Conservation (phyloP, 768 basidiomycete species). For the Amanita exitialis region DNA sequence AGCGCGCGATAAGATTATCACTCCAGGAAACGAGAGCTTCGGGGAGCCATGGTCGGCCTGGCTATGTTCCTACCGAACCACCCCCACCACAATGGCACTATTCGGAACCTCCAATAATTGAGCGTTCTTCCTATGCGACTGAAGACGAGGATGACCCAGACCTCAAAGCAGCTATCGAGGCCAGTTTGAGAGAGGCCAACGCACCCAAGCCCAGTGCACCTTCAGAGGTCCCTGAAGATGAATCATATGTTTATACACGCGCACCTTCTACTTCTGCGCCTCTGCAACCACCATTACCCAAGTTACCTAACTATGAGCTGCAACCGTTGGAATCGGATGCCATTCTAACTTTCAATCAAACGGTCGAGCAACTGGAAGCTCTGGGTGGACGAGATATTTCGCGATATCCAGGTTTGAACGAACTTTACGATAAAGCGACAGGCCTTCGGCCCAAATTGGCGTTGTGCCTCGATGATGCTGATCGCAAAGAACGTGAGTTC, state of each 20-base stretch:
- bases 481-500: slow-evolving; percentile 68
- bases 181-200: slow-evolving; percentile 78
- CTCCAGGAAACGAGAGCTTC: slow-evolving; percentile 63
- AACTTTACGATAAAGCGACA: slow-evolving; percentile 78
- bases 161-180: slow-evolving; percentile 88
- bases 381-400: slow-evolving; percentile 72
- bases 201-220: slow-evolving; percentile 78
- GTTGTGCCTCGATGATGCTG: slow-evolving; percentile 75
- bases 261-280: slow-evolving; percentile 31
- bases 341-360: slow-evolving; percentile 86
- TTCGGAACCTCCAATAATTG: slow-evolving; percentile 66
- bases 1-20: slow-evolving; percentile 88
- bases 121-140: slow-evolving; percentile 31
- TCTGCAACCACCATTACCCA: slow-evolving; percentile 33
- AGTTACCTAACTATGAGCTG: slow-evolving; percentile 72
- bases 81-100: slow-evolving; percentile 42
- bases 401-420: slow-evolving; percentile 75
- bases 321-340: slow-evolving; percentile 74
- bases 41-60: slow-evolving; percentile 39
- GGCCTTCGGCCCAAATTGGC: slow-evolving; percentile 73
- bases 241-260: slow-evolving; percentile 30
- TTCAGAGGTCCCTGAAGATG: slow-evolving; percentile 35
- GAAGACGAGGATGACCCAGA: slow-evolving; percentile 86
- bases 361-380: slow-evolving; percentile 73
- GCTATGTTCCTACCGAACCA: slow-evolving; percentile 63